Evolutionary conservation across 495 filamentous ascomycete genomes (phyloP).

Genomic region (Lasiosphaeria ovina): DNA sequence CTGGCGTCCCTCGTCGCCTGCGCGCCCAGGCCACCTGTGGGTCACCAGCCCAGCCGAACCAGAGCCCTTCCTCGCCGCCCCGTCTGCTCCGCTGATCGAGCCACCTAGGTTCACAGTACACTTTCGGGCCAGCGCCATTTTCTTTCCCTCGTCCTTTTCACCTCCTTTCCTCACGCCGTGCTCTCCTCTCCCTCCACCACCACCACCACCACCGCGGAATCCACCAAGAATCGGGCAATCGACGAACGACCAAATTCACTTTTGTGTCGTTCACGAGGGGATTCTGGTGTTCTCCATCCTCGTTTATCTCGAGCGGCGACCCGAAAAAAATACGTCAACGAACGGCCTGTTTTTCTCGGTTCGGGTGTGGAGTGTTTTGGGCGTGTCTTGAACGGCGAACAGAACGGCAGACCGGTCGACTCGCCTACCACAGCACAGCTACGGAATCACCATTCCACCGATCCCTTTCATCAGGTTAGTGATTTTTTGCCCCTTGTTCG

Average conservation of each 20-base stretch:
- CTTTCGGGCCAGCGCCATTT: neutral
- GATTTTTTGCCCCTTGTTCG: neutral
- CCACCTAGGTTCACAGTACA: constrained; percentile 15
- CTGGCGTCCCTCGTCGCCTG: constrained; percentile 4
- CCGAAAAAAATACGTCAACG: constrained; percentile 12
- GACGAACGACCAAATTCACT: constrained; percentile 42
- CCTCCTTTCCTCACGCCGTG: constrained; percentile 22
- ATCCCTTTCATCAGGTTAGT: constrained; percentile 30
- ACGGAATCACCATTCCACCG: constrained; percentile 18
- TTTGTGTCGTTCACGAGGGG: constrained; percentile 38
- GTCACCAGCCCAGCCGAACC: constrained; percentile 2
- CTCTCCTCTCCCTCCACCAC: constrained; percentile 23
- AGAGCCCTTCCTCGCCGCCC: constrained; percentile 12
- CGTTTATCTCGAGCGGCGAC: constrained; percentile 23
- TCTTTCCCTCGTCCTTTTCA: constrained; percentile 22
- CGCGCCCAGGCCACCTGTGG: constrained; percentile 8
- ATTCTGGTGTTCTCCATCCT: constrained; percentile 30
- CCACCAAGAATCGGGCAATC: constrained; percentile 29
- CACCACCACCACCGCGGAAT: constrained; percentile 23
- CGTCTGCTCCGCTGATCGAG: neutral
- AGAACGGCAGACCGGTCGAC: neutral
- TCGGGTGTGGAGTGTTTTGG: constrained; percentile 24
- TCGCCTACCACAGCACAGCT: constrained; percentile 6
- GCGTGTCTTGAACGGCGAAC: constrained; percentile 6
- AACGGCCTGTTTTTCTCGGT: constrained; percentile 22